Conservation (phyloP, 257 asterid genomes). For the Solanum peruvianum region DNA sequence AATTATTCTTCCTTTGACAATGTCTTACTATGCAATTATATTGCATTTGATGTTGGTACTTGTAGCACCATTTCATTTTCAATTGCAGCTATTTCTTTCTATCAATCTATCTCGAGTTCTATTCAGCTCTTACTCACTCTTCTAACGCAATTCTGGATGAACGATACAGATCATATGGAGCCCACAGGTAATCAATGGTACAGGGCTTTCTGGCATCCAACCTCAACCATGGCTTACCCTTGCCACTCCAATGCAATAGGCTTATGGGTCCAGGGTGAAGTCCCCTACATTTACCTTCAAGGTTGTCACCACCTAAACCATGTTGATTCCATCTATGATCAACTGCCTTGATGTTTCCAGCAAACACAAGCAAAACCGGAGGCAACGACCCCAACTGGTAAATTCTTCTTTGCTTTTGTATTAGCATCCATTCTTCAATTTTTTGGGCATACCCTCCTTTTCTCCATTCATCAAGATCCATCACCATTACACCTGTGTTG, state of each 20-base stretch:
- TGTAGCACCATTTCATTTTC: neutral
- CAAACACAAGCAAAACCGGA: constrained; percentile 59
- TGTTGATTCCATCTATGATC: constrained; percentile 84
- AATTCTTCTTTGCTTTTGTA: constrained; percentile 57
- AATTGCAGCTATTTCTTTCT: neutral
- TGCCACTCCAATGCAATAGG: constrained; percentile 91
- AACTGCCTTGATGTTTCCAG: constrained; percentile 58
- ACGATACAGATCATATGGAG: constrained; percentile 62
- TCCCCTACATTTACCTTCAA: constrained; percentile 64
- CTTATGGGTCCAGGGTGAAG: constrained; percentile 91
- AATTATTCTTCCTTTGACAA: neutral
- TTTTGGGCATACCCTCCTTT: constrained; percentile 55
- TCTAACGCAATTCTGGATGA: constrained; percentile 55
- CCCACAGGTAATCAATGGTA: constrained; percentile 69
- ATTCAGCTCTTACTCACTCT: constrained; percentile 17
- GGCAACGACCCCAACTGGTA: constrained; percentile 73
- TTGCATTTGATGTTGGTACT: neutral
- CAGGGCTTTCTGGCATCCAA: constrained; percentile 67
- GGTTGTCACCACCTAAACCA: constrained; percentile 77
- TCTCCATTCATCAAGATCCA: constrained; percentile 59
- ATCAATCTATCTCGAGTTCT: neutral
- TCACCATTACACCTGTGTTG: constrained; percentile 89
- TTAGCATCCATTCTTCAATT: constrained; percentile 77
- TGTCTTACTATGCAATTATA: neutral
- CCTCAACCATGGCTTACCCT: constrained; percentile 88